Percentiles rank a stretch among this genome's conserved stretches.
Conservation (phyloP, 2,329 filamentous ascomycete species). For the Chaetomium strumarium region DNA sequence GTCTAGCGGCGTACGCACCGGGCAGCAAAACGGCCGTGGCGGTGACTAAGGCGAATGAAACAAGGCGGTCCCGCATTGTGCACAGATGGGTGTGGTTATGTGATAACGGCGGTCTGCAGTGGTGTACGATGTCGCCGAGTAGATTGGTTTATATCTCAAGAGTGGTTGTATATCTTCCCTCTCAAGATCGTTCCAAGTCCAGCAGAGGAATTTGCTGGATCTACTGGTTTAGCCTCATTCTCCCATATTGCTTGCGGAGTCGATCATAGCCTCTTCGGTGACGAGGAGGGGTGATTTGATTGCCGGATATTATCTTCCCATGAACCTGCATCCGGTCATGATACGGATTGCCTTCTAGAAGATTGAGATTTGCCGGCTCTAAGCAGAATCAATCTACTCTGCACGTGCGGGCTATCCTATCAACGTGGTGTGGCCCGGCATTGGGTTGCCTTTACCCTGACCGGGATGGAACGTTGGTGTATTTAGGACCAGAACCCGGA, state of each 20-base stretch:
- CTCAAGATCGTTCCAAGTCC: background rate
- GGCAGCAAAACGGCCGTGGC: constrained; percentile 6
- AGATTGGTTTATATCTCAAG: background rate
- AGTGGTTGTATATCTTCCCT: background rate
- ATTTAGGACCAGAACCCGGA: constrained; percentile 5
- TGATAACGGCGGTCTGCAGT: background rate
- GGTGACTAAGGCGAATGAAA: constrained; percentile 8
- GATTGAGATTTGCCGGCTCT: constrained; percentile 11
- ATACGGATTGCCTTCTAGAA: background rate
- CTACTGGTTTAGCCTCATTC: constrained; percentile 6
- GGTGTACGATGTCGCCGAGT: background rate
- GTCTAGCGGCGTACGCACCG: constrained; percentile 23
- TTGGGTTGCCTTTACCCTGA: constrained; percentile 1
- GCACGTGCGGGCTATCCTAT: constrained; percentile 1
- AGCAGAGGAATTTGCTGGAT: background rate
- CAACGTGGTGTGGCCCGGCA: constrained; percentile 10
- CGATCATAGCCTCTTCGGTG: constrained; percentile 1
- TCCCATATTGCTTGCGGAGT: constrained; percentile 13
- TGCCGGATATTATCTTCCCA: constrained; percentile 2
- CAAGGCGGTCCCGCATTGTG: constrained; percentile 19
- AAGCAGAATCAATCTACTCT: constrained; percentile 2
- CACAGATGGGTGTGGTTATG: background rate
- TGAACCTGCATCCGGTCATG: background rate
- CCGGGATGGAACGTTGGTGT: constrained; percentile 5
- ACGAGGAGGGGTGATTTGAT: background rate